phyloP scores from a whole-genome alignment of 768 basidiomycete genomes.

The Crucibulum laeve region DNA sequence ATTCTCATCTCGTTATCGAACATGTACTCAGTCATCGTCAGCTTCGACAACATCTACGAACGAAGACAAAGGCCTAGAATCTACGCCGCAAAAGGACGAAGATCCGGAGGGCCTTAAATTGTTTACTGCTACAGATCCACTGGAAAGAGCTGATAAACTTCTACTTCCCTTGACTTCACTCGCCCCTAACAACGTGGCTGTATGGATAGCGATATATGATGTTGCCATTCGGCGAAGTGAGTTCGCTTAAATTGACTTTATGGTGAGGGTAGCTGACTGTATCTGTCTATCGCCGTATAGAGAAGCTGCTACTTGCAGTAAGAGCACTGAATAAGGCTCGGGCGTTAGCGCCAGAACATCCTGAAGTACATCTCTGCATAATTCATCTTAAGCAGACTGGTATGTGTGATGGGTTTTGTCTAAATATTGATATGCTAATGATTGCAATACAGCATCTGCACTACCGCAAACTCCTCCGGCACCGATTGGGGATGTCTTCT shows the following conservation, averaged over 20 bases:
- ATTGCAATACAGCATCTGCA: constrained; percentile 32
- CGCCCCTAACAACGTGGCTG: constrained; percentile 51
- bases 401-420: constrained; percentile 23
- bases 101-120: constrained; percentile 82
- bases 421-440: constrained; percentile 3
- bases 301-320: constrained; percentile 76
- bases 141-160: constrained; percentile 74
- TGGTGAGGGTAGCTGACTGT: constrained; percentile 1
- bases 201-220: constrained; percentile 76
- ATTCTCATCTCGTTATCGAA: neutral
- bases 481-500: constrained; percentile 46
- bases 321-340: constrained; percentile 60
- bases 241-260: constrained; percentile 16
- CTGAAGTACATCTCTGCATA: constrained; percentile 69
- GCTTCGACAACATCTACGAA: constrained; percentile 29
- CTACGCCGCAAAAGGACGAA: constrained; percentile 58
- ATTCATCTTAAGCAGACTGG: constrained; percentile 58
- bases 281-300: constrained; percentile 31
- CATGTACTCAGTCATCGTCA: neutral
- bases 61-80: constrained; percentile 73
- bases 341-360: constrained; percentile 46
- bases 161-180: constrained; percentile 58
- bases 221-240: constrained; percentile 78
- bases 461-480: constrained; percentile 38
- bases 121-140: constrained; percentile 52